These are phyloP conservation scores for Metschnikowia reukaufii DNA, from an alignment of 805 yeast species.

Conservation along the genomic window DNA sequence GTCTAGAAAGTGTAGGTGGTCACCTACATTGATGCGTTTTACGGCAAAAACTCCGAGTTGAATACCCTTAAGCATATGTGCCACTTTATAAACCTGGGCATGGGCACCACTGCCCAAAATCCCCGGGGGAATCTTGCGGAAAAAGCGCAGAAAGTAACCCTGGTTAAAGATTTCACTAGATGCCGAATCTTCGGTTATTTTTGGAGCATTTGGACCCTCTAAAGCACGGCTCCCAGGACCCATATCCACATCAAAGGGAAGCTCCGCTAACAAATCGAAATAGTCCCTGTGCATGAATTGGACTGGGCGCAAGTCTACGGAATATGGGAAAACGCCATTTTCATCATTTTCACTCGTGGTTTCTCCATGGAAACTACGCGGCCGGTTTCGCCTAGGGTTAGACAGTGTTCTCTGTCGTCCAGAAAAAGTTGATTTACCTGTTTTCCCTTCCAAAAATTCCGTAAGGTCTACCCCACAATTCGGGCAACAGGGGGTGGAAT, in stretches of 20 bases:
- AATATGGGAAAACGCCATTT: neutral
- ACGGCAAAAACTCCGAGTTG: conserved; percentile 79
- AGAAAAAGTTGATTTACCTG: too few relatives aligned
- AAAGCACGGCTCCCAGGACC: conserved; percentile 4
- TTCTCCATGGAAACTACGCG: neutral
- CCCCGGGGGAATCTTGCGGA: conserved; percentile 51
- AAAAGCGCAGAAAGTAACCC: conserved; percentile 77
- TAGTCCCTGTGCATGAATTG: conserved; percentile 37
- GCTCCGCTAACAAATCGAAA: conserved; percentile 34
- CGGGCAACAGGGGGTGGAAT: conserved; percentile 11
- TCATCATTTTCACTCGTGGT: neutral
- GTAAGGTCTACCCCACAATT: conserved; percentile 15
- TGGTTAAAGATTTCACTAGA: conserved; percentile 57
- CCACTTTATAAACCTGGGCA: conserved; percentile 82
- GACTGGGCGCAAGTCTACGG: neutral
- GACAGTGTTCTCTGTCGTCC: neutral
- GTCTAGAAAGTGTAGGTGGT: conserved; percentile 64
- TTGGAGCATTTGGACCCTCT: neutral
- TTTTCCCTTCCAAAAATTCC: conserved; percentile 11
- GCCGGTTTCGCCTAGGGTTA: neutral
- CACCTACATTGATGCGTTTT: conserved; percentile 82
- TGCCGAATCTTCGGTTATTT: neutral
- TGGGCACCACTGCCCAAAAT: conserved; percentile 80
- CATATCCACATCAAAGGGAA: conserved; percentile 19
- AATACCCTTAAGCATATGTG: conserved; percentile 70